Evolutionary conservation across 805 yeast genomes (phyloP).

Genomic region (Lachancea mirantina): DNA sequence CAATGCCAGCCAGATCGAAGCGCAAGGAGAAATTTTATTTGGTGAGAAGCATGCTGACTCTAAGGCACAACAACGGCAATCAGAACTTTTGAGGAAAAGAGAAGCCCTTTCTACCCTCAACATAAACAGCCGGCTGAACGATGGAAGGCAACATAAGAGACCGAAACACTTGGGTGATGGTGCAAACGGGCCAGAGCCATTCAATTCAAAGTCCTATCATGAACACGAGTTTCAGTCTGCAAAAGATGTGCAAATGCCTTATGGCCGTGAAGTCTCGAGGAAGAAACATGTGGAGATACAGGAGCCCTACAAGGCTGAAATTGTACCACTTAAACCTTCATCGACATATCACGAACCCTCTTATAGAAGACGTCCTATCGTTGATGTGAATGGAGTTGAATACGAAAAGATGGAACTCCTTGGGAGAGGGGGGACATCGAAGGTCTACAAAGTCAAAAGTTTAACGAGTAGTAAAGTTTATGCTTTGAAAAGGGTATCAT

Average conservation of each 20-base stretch:
- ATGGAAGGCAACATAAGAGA: constrained; percentile 3
- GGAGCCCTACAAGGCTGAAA: constrained; percentile 10
- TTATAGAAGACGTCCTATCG: constrained; percentile 10
- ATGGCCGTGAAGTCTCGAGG: not conserved
- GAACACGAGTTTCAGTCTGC: no score
- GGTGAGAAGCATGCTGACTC: constrained; percentile 4
- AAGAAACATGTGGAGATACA: constrained; percentile 15
- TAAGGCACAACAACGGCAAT: constrained; percentile 3
- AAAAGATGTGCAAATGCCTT: no score
- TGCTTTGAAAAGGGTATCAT: constrained; percentile 76
- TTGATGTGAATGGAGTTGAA: constrained; percentile 48
- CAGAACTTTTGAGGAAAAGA: constrained; percentile 13
- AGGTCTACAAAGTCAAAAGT: constrained; percentile 69
- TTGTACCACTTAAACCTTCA: constrained; percentile 7
- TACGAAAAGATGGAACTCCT: constrained; percentile 72
- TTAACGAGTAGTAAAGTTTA: constrained; percentile 47
- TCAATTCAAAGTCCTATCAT: no score
- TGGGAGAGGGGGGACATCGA: constrained; percentile 91
- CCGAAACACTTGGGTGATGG: not conserved
- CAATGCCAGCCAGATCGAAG: constrained; percentile 2
- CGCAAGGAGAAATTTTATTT: no score
- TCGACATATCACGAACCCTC: not conserved
- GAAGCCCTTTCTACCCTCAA: constrained; percentile 26
- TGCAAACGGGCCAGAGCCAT: no score
- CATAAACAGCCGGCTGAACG: constrained; percentile 15